Percentiles rank a stretch among this genome's conserved stretches.
Evolutionary conservation across 192 early-diverging fungal species (phyloP).

Genomic region (Entrophospora sp.): DNA sequence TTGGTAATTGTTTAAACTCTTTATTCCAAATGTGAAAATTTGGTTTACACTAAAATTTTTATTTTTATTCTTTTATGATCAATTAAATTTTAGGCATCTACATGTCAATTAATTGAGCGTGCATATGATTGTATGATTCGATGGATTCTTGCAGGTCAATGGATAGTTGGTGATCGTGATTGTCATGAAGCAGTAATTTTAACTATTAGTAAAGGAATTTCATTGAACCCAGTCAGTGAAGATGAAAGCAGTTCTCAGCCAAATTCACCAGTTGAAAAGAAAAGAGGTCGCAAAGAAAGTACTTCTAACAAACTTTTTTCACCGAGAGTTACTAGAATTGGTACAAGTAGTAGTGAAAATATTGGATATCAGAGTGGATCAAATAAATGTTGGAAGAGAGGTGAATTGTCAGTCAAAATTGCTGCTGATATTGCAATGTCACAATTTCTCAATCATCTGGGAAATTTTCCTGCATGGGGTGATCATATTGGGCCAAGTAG

Average conservation of each 20-base stretch:
- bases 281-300: slow-evolving; percentile 22
- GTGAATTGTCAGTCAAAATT: slow-evolving; percentile 47
- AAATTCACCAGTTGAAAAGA: slow-evolving; percentile 32
- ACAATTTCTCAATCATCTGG: slow-evolving; percentile 59
- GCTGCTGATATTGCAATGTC: slow-evolving; percentile 68
- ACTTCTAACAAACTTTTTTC: slow-evolving; percentile 30
- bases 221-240: slow-evolving; percentile 51
- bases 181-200: slow-evolving; percentile 57
- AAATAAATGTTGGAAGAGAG: slow-evolving; percentile 10
- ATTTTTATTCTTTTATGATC: no score
- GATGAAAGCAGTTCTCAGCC: slow-evolving; percentile 33
- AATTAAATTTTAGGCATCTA: slow-evolving; percentile 37
- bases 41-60: no score
- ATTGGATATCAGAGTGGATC: background rate
- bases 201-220: slow-evolving; percentile 61
- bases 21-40: no score
- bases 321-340: slow-evolving; percentile 28
- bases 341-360: slow-evolving; percentile 23
- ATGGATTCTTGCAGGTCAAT: slow-evolving; percentile 66
- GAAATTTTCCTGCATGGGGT: slow-evolving; percentile 58
- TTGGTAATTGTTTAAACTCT: no score
- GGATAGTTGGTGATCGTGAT: slow-evolving; percentile 68
- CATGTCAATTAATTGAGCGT: slow-evolving; percentile 52
- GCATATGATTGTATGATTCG: slow-evolving; percentile 68
- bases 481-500: slow-evolving; percentile 52